phyloP scores from a whole-genome alignment of 75 land plant genomes.

The Isoetes taiwanensis region DNA sequence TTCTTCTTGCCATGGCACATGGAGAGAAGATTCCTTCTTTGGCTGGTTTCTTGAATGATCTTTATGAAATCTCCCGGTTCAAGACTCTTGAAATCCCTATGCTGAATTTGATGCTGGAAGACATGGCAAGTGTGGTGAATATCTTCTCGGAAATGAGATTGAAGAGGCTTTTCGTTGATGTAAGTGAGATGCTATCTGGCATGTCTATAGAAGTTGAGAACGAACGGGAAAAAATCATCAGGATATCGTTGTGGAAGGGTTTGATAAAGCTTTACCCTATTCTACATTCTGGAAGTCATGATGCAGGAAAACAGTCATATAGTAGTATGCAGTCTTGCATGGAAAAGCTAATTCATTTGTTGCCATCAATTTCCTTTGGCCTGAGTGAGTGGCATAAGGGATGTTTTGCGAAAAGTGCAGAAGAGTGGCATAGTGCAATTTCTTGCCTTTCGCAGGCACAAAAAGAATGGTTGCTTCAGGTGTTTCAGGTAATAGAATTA shows the following conservation, averaged over 20 bases:
- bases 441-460: slow-evolving; percentile 42
- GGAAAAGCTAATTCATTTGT: slow-evolving; percentile 31
- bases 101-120: slow-evolving; percentile 31
- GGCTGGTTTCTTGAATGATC: slow-evolving; percentile 50
- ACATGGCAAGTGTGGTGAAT: slow-evolving; percentile 27
- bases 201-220: not conserved
- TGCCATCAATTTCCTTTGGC: slow-evolving; percentile 21
- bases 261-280: slow-evolving; percentile 27
- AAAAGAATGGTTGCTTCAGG: slow-evolving; percentile 28
- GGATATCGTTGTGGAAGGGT: slow-evolving; percentile 56
- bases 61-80: slow-evolving; percentile 50
- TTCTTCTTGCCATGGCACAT: slow-evolving; percentile 45
- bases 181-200: slow-evolving; percentile 11
- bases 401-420: not conserved
- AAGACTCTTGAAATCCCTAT: slow-evolving; percentile 36
- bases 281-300: slow-evolving; percentile 9
- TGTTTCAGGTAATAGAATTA: slow-evolving; percentile 35
- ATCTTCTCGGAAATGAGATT: slow-evolving; percentile 49
- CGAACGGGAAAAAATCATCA: slow-evolving; percentile 9
- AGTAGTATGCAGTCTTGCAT: slow-evolving; percentile 23
- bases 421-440: slow-evolving; percentile 50
- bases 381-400: not conserved
- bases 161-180: slow-evolving; percentile 39
- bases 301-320: not conserved
- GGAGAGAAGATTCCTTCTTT: slow-evolving; percentile 32